Evolutionary conservation across 176 grass and related monocot species (phyloP).

Genomic region (Poa pratensis): DNA sequence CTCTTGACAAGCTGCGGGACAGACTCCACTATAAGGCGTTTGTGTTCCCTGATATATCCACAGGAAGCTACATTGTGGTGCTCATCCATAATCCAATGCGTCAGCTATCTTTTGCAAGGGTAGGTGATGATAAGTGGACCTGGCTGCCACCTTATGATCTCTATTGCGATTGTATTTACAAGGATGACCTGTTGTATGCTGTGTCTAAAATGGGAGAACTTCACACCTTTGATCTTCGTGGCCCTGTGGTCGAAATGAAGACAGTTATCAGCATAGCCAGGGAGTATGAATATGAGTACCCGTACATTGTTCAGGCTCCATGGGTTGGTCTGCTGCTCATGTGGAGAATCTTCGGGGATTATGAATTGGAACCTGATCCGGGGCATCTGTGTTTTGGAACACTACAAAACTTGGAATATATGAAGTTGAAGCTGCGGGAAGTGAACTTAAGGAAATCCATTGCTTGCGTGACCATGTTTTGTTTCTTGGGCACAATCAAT

Average conservation of each 20-base stretch:
- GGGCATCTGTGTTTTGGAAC: constrained; percentile 10
- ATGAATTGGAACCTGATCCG: not conserved
- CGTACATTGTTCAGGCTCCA: not conserved
- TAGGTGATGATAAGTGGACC: constrained; percentile 18
- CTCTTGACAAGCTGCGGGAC: not conserved
- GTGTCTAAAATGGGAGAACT: not conserved
- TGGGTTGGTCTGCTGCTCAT: not conserved
- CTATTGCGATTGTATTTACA: not conserved
- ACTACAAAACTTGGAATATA: not conserved
- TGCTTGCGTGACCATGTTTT: not conserved
- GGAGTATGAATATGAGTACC: not conserved
- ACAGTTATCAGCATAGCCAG: not conserved
- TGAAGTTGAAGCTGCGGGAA: not conserved
- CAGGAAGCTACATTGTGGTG: constrained; percentile 1
- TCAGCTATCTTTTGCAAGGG: not conserved
- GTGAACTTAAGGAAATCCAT: not conserved
- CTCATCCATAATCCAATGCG: not conserved
- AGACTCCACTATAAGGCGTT: not conserved
- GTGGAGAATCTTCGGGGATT: not conserved
- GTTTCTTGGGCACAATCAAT: constrained; percentile 18
- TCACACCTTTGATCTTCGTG: not conserved
- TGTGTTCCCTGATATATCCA: constrained; percentile 2
- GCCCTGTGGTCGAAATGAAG: not conserved
- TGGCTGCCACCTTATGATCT: not conserved
- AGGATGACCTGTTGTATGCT: constrained; percentile 27